Evolutionary conservation across 1,284 basidiomycete species (phyloP).

Genomic region (Cryptococcus sp.): DNA sequence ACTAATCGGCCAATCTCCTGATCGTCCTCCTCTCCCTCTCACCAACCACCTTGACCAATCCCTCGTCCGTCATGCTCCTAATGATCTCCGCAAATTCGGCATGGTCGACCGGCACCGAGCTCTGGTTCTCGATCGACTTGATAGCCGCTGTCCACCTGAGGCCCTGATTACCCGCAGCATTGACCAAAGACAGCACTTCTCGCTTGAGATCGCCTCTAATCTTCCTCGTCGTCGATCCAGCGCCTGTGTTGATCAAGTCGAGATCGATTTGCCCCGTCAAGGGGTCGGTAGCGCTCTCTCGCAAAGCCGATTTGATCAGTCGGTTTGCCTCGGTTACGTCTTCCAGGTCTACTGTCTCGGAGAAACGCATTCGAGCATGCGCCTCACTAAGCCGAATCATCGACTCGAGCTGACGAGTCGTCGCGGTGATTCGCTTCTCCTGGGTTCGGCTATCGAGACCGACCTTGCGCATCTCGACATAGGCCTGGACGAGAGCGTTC

Average conservation of each 20-base stretch:
- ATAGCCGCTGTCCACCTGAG: constrained; percentile 74
- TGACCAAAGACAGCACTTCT: constrained; percentile 63
- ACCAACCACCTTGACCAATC: constrained; percentile 72
- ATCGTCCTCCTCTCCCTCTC: constrained; percentile 80
- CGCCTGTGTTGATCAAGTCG: constrained; percentile 90
- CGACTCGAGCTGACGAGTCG: constrained; percentile 91
- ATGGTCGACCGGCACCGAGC: constrained; percentile 66
- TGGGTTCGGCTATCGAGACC: constrained; percentile 79
- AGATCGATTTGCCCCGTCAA: constrained; percentile 87
- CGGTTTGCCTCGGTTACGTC: constrained; percentile 89
- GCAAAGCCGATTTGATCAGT: constrained; percentile 91
- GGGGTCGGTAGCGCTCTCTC: constrained; percentile 90
- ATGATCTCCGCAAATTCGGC: constrained; percentile 78
- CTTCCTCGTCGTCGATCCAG: constrained; percentile 74
- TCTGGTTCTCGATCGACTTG: constrained; percentile 68
- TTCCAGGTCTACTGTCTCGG: constrained; percentile 69
- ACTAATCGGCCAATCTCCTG: constrained; percentile 48
- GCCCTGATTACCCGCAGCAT: constrained; percentile 58
- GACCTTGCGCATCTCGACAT: constrained; percentile 89
- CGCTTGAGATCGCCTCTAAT: constrained; percentile 76
- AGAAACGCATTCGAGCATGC: constrained; percentile 92
- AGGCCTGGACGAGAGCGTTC: constrained; percentile 75
- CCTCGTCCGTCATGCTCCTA: constrained; percentile 70
- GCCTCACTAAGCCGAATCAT: constrained; percentile 98
- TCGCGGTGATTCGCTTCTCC: constrained; percentile 95